These are phyloP conservation scores for Prunus mume DNA, from an alignment of 306 rosid genomes.

Conservation along the genomic window DNA sequence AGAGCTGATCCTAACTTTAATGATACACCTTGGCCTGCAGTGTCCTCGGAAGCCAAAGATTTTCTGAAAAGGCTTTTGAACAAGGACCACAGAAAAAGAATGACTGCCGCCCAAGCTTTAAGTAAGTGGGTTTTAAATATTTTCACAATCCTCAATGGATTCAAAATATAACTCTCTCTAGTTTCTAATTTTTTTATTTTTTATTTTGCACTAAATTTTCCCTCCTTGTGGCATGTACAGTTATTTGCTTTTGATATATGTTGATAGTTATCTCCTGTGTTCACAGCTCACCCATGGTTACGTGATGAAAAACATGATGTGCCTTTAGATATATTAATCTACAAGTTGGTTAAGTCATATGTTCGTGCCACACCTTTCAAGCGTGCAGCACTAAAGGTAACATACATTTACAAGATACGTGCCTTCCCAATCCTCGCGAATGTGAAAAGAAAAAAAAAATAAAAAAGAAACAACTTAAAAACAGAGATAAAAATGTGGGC, in stretches of 20 bases:
- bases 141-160: not conserved
- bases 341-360: slow-evolving; percentile 76
- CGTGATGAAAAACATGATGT: slow-evolving; percentile 55
- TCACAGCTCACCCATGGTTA: slow-evolving; percentile 95
- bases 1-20: slow-evolving; percentile 92
- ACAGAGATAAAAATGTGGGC: not conserved
- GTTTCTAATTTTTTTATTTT: not conserved
- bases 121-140: slow-evolving; percentile 34
- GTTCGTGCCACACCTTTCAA: slow-evolving; percentile 75
- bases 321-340: slow-evolving; percentile 80
- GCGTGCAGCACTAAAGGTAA: slow-evolving; percentile 86
- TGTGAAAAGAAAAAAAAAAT: not conserved
- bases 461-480: not conserved
- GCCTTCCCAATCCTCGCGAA: not conserved
- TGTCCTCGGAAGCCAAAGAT: slow-evolving; percentile 90
- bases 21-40: slow-evolving; percentile 90
- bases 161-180: not conserved
- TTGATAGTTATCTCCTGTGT: slow-evolving; percentile 28
- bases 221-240: slow-evolving; percentile 5
- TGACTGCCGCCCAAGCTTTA: slow-evolving; percentile 95
- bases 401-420: not conserved
- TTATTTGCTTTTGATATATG: not conserved
- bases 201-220: slow-evolving; percentile 5
- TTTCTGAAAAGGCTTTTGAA: slow-evolving; percentile 88
- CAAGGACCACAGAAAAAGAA: slow-evolving; percentile 94